A percentile compares a stretch with the other conserved stretches of the same genome.
These are phyloP conservation scores for Yarrowia yakushimensis DNA, from an alignment of 805 yeast genomes.

Conservation along the genomic window DNA sequence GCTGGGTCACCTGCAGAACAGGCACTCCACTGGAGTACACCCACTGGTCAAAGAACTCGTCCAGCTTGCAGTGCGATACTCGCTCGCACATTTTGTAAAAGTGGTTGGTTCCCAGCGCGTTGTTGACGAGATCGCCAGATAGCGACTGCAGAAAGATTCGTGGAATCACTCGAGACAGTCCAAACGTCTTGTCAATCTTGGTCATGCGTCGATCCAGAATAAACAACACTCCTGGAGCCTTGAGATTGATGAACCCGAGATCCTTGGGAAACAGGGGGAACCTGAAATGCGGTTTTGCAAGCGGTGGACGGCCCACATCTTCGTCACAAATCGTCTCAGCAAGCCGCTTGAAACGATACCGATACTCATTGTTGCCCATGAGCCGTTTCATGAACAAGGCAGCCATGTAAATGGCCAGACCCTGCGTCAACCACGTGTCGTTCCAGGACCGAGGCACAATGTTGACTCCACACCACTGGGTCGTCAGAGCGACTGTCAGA, in stretches of 20 bases:
- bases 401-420: slow-evolving; percentile 81
- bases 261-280: slow-evolving; percentile 65
- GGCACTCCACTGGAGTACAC: slow-evolving; percentile 87
- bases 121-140: slow-evolving; percentile 86
- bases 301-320: slow-evolving; percentile 72
- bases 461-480: slow-evolving; percentile 92
- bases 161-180: slow-evolving; percentile 85
- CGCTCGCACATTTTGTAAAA: slow-evolving; percentile 93
- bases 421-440: slow-evolving; percentile 87
- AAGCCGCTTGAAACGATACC: slow-evolving; percentile 61
- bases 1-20: slow-evolving; percentile 78
- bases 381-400: slow-evolving; percentile 61
- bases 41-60: slow-evolving; percentile 89
- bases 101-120: slow-evolving; percentile 73
- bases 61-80: slow-evolving; percentile 82
- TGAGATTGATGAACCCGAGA: slow-evolving; percentile 64
- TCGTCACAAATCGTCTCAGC: slow-evolving; percentile 65
- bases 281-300: slow-evolving; percentile 65
- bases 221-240: slow-evolving; percentile 80
- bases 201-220: slow-evolving; percentile 91
- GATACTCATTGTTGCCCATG: slow-evolving; percentile 81
- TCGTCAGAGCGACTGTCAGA: slow-evolving; percentile 66
- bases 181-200: slow-evolving; percentile 91
- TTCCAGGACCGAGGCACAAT: slow-evolving; percentile 74
- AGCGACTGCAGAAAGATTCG: slow-evolving; percentile 88